Conservation (phyloP, 768 basidiomycete species). For the Tricholoma sp. region DNA sequence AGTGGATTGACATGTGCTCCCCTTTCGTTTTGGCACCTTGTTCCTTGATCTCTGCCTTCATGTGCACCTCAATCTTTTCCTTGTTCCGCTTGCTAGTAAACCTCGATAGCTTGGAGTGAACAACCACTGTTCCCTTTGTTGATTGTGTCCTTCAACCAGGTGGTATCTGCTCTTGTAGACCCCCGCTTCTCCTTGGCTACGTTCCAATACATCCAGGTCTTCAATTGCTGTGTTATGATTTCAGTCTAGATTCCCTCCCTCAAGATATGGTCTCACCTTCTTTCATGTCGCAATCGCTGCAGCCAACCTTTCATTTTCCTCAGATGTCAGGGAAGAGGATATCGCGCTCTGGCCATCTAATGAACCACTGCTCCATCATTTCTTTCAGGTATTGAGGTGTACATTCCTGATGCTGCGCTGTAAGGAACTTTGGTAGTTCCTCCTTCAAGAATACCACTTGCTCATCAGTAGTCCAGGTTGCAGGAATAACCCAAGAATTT, state of each 20-base stretch:
- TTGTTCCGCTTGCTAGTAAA: neutral
- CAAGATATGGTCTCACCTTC: neutral
- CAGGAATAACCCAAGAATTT: neutral
- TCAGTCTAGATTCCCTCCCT: neutral
- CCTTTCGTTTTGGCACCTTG: neutral
- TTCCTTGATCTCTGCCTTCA: neutral
- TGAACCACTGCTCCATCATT: neutral
- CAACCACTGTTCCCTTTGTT: neutral
- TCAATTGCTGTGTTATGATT: neutral
- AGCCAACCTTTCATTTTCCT: neutral
- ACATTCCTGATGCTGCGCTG: neutral
- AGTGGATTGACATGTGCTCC: neutral
- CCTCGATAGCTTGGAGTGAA: neutral
- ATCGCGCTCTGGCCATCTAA: neutral
- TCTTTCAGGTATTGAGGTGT: neutral
- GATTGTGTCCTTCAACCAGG: neutral
- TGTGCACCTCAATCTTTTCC: neutral
- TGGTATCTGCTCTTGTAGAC: neutral
- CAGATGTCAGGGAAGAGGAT: neutral
- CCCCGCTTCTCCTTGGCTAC: neutral
- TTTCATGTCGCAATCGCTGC: neutral
- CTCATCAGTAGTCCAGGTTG: neutral
- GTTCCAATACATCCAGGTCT: neutral
- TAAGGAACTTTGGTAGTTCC: conserved; percentile 1
- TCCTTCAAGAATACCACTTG: neutral